phyloP scores from a whole-genome alignment of 805 yeast genomes.

The Candida vartiovaarae region DNA sequence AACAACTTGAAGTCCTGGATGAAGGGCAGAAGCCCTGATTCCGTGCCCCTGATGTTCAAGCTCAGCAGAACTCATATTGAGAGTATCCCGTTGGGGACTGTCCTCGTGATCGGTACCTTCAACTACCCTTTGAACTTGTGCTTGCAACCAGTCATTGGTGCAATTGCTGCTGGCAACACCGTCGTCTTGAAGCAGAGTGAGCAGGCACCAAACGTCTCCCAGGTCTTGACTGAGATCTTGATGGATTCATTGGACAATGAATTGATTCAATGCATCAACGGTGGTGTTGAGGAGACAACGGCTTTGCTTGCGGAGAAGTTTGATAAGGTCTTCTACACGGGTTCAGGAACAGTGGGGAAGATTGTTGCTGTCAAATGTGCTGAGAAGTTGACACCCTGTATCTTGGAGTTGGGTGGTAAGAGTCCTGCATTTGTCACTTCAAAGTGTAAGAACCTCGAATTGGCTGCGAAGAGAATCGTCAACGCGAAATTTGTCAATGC shows the following conservation, averaged over 20 bases:
- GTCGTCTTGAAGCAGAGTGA: slow-evolving; percentile 52
- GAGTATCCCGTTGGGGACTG: slow-evolving; percentile 50
- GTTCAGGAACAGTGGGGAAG: slow-evolving; percentile 67
- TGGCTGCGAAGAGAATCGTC: slow-evolving; percentile 52
- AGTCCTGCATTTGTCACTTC: slow-evolving; percentile 72
- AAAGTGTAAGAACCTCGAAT: slow-evolving; percentile 35
- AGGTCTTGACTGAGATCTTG: slow-evolving; percentile 49
- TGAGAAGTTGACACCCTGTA: slow-evolving; percentile 66
- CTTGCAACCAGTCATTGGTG: slow-evolving; percentile 64
- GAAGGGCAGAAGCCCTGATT: slow-evolving; percentile 34
- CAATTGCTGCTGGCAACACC: slow-evolving; percentile 80
- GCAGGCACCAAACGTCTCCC: slow-evolving; percentile 53
- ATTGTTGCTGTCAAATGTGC: slow-evolving; percentile 77
- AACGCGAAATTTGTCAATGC: slow-evolving; percentile 77
- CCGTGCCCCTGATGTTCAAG: slow-evolving; percentile 13
- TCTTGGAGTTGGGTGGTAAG: slow-evolving; percentile 87
- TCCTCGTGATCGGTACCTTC: slow-evolving; percentile 71
- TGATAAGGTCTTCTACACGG: slow-evolving; percentile 84
- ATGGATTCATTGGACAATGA: slow-evolving; percentile 45
- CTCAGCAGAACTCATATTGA: slow-evolving; percentile 13
- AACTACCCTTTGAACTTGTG: slow-evolving; percentile 69
- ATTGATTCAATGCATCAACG: slow-evolving; percentile 60
- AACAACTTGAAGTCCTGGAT: slow-evolving; percentile 54
- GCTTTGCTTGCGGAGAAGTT: slow-evolving; percentile 50
- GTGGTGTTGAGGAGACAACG: slow-evolving; percentile 58